A percentile compares a stretch with the other conserved stretches of the same genome.
Evolutionary conservation across 257 asterid species (phyloP).

Genomic region (Haberlea rhodopensis): DNA sequence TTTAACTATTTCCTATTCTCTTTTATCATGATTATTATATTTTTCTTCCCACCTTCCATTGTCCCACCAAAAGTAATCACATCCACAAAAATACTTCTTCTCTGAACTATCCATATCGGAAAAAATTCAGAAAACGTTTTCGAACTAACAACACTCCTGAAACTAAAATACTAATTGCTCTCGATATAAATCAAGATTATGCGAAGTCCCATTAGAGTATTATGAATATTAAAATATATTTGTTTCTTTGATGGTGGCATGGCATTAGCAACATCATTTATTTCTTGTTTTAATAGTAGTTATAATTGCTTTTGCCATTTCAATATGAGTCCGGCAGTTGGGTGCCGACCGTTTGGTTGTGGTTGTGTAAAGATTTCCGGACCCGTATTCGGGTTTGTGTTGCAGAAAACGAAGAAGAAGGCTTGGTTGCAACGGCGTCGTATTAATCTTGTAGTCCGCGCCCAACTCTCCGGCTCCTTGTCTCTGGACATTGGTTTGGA

Average conservation of each 20-base stretch:
- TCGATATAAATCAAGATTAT: not conserved
- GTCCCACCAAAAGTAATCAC: not conserved
- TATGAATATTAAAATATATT: no score
- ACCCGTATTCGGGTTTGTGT: conserved; percentile 33
- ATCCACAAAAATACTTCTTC: not conserved
- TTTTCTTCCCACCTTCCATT: not conserved
- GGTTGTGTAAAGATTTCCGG: conserved; percentile 37
- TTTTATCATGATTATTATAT: no score
- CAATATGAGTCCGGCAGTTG: conserved; percentile 42
- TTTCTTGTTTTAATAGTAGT: conserved; percentile 19
- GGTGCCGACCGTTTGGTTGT: conserved; percentile 39
- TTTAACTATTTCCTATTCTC: no score
- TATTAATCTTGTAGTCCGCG: conserved; percentile 42
- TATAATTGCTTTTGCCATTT: conserved; percentile 44
- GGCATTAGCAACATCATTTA: conserved; percentile 43
- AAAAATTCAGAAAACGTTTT: not conserved
- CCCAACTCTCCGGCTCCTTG: conserved; percentile 66
- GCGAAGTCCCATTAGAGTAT: not conserved
- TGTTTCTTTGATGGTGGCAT: conserved; percentile 33
- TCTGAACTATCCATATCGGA: not conserved
- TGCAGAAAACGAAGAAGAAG: conserved; percentile 38
- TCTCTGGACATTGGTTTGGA: conserved; percentile 69
- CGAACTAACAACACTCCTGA: not conserved
- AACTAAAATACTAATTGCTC: no score
- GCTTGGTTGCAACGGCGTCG: conserved; percentile 43